These are phyloP conservation scores for Hibiscus mutabilis DNA, from an alignment of 345 rosid species.

Conservation along the genomic window DNA sequence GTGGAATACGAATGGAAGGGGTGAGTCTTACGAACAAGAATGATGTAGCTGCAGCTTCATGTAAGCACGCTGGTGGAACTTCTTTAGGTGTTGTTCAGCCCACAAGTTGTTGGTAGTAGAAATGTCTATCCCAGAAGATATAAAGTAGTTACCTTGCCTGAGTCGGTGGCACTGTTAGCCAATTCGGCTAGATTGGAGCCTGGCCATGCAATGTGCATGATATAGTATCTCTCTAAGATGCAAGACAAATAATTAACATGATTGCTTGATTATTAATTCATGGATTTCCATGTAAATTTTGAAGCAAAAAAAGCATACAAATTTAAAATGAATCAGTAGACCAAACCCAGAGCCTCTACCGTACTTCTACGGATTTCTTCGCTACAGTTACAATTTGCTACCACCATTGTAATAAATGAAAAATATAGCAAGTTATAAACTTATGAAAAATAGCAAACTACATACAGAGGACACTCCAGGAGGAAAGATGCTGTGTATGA, in stretches of 20 bases:
- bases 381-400: conserved; percentile 48
- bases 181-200: conserved; percentile 9
- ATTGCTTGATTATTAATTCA: not conserved
- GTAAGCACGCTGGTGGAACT: conserved; percentile 41
- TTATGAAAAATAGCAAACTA: conserved; percentile 1
- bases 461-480: conserved; percentile 78
- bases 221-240: not conserved
- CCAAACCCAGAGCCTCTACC: conserved; percentile 82
- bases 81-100: conserved; percentile 39
- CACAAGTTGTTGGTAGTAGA: conserved; percentile 27
- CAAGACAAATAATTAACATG: not conserved
- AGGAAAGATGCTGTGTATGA: conserved; percentile 61
- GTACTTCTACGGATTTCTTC: conserved; percentile 61
- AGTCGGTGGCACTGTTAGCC: conserved; percentile 14
- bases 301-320: not conserved
- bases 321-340: conserved; percentile 9
- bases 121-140: not conserved
- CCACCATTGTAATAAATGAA: conserved; percentile 47
- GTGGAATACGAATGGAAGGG: conserved; percentile 6
- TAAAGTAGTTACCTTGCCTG: conserved; percentile 8
- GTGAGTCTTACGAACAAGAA: conserved; percentile 7
- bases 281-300: not conserved
- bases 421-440: no score
- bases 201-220: conserved; percentile 11
- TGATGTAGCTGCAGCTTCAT: conserved; percentile 35